A percentile compares a stretch with the other conserved stretches of the same genome.
phyloP scores from a whole-genome alignment of 805 yeast genomes.

The Ogataea parapolymorpha region DNA sequence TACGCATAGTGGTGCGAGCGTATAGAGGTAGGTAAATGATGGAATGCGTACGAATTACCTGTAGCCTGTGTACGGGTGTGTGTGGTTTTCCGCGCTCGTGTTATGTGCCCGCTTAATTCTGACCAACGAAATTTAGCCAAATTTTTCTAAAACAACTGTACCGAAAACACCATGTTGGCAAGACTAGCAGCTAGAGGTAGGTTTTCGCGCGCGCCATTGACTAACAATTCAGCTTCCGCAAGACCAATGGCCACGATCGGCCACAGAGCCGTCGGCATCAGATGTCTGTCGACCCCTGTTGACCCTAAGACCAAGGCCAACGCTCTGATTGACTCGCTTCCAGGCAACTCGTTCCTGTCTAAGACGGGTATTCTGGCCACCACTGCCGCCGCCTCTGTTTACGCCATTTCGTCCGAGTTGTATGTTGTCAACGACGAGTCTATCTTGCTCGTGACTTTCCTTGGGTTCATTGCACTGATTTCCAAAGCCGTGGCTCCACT shows the following conservation, averaged over 20 bases:
- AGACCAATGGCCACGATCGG: conserved; percentile 33
- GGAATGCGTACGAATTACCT: neutral
- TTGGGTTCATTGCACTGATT: conserved; percentile 68
- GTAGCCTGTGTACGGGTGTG: conserved; percentile 1
- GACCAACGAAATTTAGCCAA: conserved; percentile 22
- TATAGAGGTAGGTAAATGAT: neutral
- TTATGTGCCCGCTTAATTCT: conserved; percentile 14
- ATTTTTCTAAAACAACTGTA: conserved; percentile 11
- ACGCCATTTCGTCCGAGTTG: conserved; percentile 91
- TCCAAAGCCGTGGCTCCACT: conserved; percentile 91
- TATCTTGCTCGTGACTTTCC: conserved; percentile 75
- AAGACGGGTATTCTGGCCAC: conserved; percentile 97
- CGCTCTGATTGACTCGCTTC: conserved; percentile 86
- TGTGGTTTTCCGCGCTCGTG: neutral
- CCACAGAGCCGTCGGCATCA: conserved; percentile 44
- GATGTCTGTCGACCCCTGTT: conserved; percentile 59
- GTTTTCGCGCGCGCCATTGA: conserved; percentile 10
- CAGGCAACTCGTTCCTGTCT: conserved; percentile 83
- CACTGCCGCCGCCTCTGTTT: conserved; percentile 88
- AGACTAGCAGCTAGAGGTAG: conserved; percentile 32
- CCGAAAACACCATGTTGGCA: conserved; percentile 27
- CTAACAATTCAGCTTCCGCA: conserved; percentile 26
- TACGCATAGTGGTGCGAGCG: neutral
- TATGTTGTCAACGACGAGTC: conserved; percentile 94
- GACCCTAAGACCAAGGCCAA: conserved; percentile 92